phyloP scores from a whole-genome alignment of 768 basidiomycete species.

The Xerocomellus dryophilus region DNA sequence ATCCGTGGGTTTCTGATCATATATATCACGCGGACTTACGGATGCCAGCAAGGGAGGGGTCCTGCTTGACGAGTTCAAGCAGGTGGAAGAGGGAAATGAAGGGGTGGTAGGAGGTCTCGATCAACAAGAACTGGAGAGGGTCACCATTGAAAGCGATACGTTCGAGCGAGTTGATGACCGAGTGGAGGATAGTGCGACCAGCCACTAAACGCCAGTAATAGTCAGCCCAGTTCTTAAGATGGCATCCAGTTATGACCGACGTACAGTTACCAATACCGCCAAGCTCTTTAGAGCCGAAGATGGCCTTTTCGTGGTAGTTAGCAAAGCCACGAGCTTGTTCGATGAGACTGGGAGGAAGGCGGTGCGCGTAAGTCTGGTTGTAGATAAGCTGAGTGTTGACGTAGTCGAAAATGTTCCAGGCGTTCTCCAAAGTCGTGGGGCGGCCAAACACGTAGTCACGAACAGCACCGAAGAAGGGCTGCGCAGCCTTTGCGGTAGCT shows the following conservation, averaged over 20 bases:
- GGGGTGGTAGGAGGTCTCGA: constrained; percentile 84
- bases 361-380: constrained; percentile 78
- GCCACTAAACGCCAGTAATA: constrained; percentile 51
- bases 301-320: constrained; percentile 72
- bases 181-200: constrained; percentile 73
- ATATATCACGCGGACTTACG: constrained; percentile 45
- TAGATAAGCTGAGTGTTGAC: constrained; percentile 72
- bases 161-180: constrained; percentile 67
- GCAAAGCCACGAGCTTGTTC: constrained; percentile 74
- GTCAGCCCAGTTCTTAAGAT: constrained; percentile 5
- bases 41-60: constrained; percentile 60
- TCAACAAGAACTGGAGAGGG: constrained; percentile 73
- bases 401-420: constrained; percentile 79
- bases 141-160: constrained; percentile 77
- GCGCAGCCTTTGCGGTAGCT: constrained; percentile 50
- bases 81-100: constrained; percentile 87
- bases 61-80: constrained; percentile 55
- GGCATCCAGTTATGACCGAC: constrained; percentile 28
- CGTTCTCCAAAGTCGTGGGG: constrained; percentile 64
- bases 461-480: constrained; percentile 61
- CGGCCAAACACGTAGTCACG: constrained; percentile 73
- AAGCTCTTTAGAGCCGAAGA: constrained; percentile 65
- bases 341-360: constrained; percentile 73
- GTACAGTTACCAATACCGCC: constrained; percentile 75
- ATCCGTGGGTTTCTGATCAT: background rate